These are phyloP conservation scores for Aegilops bicornis DNA, from an alignment of 176 grass and related monocot species.

Conservation along the genomic window DNA sequence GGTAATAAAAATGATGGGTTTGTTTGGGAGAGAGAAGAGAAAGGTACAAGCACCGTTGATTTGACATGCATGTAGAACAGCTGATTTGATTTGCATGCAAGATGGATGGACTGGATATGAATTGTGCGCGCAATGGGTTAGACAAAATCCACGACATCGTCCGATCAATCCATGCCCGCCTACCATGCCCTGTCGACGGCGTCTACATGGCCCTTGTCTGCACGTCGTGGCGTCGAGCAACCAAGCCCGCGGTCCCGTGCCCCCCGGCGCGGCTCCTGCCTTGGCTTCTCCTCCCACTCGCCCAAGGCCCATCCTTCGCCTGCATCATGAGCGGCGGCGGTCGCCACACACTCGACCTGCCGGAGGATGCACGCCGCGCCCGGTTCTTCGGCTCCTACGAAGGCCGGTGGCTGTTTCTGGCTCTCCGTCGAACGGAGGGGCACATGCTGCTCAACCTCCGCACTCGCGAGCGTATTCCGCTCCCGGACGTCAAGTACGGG, in stretches of 20 bases:
- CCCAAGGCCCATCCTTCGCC: background rate
- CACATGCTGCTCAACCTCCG: background rate
- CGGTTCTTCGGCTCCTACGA: conserved; percentile 14
- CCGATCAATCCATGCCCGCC: background rate
- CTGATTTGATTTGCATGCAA: too few relatives aligned
- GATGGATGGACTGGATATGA: too few relatives aligned
- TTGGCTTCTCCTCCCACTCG: background rate
- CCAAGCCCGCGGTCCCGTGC: background rate
- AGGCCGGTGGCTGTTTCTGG: background rate
- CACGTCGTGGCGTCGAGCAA: background rate
- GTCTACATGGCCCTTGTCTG: background rate
- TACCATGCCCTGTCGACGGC: background rate
- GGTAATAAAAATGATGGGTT: too few relatives aligned
- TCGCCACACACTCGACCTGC: background rate
- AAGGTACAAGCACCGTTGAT: too few relatives aligned
- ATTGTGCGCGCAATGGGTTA: too few relatives aligned
- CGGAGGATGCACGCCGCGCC: background rate
- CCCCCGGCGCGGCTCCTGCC: background rate
- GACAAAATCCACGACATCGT: background rate
- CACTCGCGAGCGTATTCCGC: conserved; percentile 1
- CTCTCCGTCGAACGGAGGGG: background rate
- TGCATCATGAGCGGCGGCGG: background rate
- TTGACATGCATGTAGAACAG: too few relatives aligned
- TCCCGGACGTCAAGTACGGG: background rate
- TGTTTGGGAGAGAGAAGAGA: too few relatives aligned